Base-by-base conservation (phyloP, 1,139 yeast species). In the Chernovozyma aurita region DNA sequence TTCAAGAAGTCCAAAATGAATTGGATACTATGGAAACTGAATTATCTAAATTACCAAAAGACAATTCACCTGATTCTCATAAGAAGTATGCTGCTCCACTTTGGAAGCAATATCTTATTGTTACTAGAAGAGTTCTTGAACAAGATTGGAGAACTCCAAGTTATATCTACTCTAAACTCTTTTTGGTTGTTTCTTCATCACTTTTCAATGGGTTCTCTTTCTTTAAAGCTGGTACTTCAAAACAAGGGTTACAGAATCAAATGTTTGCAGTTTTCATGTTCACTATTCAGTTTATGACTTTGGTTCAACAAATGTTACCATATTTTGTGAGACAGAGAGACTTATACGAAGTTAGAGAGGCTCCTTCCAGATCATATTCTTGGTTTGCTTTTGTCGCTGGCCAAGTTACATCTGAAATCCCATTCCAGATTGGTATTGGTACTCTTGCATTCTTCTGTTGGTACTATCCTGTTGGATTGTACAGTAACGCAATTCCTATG, bases 281-380 rank as follows among this genome's bases (percentile, higher is more conserved):
- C 46, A 57, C 77, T 41, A 71, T 78, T 48, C 68, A 79, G 35
- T 72, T 81, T 60, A 74, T 74, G 44, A 79, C 86, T 30, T 51
- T 83, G 44, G 55, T 80, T 38, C 84, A 85, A 57, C 95, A 86
- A 58, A 75, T 80, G 65, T 64, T 85, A 51, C 94, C 95, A 30
- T 65, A 73, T 39, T 85, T 71, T 53, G 80, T 82, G 33, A 58
- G 63, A 33, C 95, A 84, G 58, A 78, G 96, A 61, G 79, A 79
- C 48, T 65, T 88, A 33, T 88, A 85, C 55, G 95, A 86, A 56
- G 90, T 82, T n/a, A 78, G 95, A 55, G 97, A 88, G 59, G 77
- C 95, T 29, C 95, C 95, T 17, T 71, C 78, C 0, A 70, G 70
- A 48, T 68, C 79, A 3, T 73, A 69, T 50, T 52, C 67, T 42